Percentiles rank a stretch among this genome's conserved stretches.
Conservation (phyloP, 306 rosid genomes). For the Phaseolus lunatus region DNA sequence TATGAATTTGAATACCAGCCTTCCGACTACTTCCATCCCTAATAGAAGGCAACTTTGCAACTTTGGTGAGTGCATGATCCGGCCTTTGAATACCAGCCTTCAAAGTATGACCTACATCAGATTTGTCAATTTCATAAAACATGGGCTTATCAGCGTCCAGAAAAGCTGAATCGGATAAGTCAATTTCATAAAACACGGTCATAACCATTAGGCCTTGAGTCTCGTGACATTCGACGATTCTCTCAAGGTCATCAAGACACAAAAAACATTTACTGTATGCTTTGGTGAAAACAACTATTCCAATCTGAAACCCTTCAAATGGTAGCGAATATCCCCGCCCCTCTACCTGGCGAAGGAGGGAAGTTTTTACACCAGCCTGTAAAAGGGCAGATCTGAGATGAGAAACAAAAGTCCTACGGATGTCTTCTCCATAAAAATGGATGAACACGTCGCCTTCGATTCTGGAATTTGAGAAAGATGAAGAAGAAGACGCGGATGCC, state of each 20-base stretch:
- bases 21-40: too few species aligned
- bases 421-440: constrained; percentile 15
- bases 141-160: too few species aligned
- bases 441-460: constrained; percentile 23
- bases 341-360: too few species aligned
- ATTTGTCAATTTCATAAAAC: too few species aligned
- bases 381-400: constrained; percentile 1
- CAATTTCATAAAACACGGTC: not conserved
- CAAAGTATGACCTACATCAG: too few species aligned
- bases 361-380: not conserved
- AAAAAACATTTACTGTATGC: not conserved
- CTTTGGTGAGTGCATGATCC: too few species aligned
- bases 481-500: not conserved
- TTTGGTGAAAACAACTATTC: not conserved
- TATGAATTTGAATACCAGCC: too few species aligned
- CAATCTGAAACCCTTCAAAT: constrained; percentile 1
- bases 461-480: too few species aligned
- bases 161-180: not conserved
- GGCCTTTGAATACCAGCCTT: too few species aligned
- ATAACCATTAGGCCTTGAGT: not conserved
- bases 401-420: not conserved
- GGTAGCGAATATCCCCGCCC: too few species aligned
- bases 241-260: constrained; percentile 18
- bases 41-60: too few species aligned
- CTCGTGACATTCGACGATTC: not conserved